phyloP scores from a whole-genome alignment of 2,329 filamentous ascomycete species.

The Teratosphaeria nubilosa region DNA sequence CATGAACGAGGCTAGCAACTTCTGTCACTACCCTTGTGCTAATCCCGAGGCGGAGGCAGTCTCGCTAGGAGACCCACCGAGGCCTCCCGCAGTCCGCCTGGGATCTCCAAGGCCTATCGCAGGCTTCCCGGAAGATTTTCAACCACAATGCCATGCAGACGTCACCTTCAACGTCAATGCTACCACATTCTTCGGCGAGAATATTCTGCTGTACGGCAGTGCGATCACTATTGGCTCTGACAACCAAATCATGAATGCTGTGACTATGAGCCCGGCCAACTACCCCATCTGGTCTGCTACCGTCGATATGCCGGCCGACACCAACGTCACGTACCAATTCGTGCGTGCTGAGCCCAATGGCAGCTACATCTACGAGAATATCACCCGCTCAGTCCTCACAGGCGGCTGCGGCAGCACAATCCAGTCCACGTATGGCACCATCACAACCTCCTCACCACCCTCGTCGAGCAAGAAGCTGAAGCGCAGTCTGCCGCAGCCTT shows the following conservation, averaged over 20 bases:
- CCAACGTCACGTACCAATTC: conserved; percentile 22
- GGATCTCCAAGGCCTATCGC: conserved; percentile 54
- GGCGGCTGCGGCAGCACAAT: conserved; percentile 20
- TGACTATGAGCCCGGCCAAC: conserved; percentile 19
- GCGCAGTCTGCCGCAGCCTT: conserved; percentile 1
- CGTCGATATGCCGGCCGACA: conserved; percentile 24
- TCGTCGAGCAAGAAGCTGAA: conserved; percentile 14
- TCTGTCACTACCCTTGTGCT: conserved; percentile 34
- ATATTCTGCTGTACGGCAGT: conserved; percentile 25
- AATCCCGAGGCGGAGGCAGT: conserved; percentile 28
- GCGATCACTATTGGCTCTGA: conserved; percentile 21
- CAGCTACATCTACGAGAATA: conserved; percentile 22
- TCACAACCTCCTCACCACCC: conserved; percentile 22
- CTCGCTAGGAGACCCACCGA: conserved; percentile 45
- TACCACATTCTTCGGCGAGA: conserved; percentile 25
- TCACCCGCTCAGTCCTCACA: conserved; percentile 23
- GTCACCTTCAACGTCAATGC: conserved; percentile 26
- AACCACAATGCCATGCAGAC: conserved; percentile 39
- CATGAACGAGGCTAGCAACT: conserved; percentile 53
- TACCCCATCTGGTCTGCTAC: conserved; percentile 26
- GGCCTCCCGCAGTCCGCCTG: conserved; percentile 50
- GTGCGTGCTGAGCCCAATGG: conserved; percentile 23
- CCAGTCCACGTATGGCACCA: conserved; percentile 16
- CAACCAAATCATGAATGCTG: conserved; percentile 18
- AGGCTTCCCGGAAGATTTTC: conserved; percentile 59